phyloP scores from a whole-genome alignment of 2,329 filamentous ascomycete genomes.

The Botryotinia globosa region DNA sequence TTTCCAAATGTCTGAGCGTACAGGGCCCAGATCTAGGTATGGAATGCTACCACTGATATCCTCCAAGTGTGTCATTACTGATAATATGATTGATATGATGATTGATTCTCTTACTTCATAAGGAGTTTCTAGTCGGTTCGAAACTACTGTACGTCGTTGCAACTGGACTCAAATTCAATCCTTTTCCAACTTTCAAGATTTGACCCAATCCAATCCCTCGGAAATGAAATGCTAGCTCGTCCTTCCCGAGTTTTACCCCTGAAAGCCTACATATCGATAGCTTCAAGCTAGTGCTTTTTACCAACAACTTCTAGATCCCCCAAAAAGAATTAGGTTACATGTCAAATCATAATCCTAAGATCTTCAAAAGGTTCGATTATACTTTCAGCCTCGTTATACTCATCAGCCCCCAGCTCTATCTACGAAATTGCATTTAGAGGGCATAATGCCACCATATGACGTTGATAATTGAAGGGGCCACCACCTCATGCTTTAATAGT shows the following conservation, averaged over 20 bases:
- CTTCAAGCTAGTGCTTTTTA: neutral
- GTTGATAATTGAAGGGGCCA: neutral
- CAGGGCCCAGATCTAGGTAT: neutral
- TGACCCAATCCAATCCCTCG: neutral
- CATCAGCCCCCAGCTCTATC: neutral
- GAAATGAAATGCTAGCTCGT: conserved; percentile 5
- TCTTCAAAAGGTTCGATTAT: neutral
- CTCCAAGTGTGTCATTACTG: neutral
- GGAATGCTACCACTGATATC: neutral
- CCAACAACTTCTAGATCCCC: neutral
- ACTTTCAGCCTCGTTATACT: neutral
- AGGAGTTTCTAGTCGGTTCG: neutral
- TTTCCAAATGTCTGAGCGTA: neutral
- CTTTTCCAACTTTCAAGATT: neutral
- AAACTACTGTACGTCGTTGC: neutral
- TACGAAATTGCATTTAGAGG: neutral
- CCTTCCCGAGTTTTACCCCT: conserved; percentile 10
- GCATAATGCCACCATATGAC: neutral
- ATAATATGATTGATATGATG: neutral
- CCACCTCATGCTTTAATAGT: neutral
- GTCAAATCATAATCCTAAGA: neutral
- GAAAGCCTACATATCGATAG: neutral
- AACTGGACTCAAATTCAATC: neutral
- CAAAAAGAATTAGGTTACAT: neutral
- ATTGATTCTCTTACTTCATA: neutral